phyloP scores from a whole-genome alignment of 345 rosid species.

The Aquilaria malaccensis region DNA sequence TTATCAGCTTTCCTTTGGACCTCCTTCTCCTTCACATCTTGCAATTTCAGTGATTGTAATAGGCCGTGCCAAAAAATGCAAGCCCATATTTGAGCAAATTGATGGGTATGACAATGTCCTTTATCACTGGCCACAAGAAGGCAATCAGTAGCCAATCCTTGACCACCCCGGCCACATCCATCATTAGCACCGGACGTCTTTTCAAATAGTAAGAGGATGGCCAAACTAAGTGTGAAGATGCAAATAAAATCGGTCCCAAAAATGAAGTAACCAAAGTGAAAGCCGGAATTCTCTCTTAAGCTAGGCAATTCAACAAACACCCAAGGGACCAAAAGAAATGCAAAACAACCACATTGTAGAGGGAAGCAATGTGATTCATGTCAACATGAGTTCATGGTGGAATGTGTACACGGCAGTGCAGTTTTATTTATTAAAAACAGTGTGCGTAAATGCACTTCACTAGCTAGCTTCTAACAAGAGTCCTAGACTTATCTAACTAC shows the following conservation, averaged over 20 bases:
- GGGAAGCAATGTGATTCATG: conserved; percentile 51
- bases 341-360: conserved; percentile 55
- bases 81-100: conserved; percentile 62
- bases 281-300: conserved; percentile 44
- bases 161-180: conserved; percentile 84
- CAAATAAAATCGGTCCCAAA: conserved; percentile 58
- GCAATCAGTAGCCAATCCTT: conserved; percentile 83
- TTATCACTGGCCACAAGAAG: conserved; percentile 76
- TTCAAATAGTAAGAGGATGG: conserved; percentile 64
- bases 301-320: conserved; percentile 43
- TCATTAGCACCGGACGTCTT: conserved; percentile 73
- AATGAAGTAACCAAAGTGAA: conserved; percentile 45
- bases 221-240: conserved; percentile 68
- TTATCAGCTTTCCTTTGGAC: conserved; percentile 48
- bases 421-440: no score
- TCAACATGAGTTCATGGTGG: no score
- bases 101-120: conserved; percentile 59
- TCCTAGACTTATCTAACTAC: no score
- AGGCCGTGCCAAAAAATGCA: conserved; percentile 64
- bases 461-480: no score
- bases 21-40: conserved; percentile 48
- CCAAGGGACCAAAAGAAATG: conserved; percentile 54
- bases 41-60: conserved; percentile 62
- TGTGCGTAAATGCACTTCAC: no score
- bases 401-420: no score